Conservation (phyloP, 2,329 filamentous ascomycete genomes). For the Hymenoscyphus salicellus region DNA sequence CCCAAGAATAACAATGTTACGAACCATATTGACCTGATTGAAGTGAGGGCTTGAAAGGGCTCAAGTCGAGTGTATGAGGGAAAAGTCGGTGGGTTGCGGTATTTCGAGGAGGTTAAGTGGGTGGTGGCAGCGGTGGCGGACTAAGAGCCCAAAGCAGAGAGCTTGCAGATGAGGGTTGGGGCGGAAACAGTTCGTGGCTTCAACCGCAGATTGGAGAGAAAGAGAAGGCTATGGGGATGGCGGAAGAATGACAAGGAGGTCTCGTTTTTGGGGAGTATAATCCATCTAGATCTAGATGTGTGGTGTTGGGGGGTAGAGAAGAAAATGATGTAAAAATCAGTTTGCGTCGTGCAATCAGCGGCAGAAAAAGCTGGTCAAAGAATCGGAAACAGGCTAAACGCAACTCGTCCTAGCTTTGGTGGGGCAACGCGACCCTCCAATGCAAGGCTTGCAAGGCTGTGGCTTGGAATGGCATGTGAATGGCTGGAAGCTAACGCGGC, state of each 20-base stretch:
- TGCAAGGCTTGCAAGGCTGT: slow-evolving; percentile 2
- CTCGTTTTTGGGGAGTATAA: slow-evolving; percentile 15
- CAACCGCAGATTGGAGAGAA: slow-evolving; percentile 3
- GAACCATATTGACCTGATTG: slow-evolving; percentile 64
- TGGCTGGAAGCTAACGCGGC: background rate
- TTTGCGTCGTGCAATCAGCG: background rate
- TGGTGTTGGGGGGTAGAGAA: slow-evolving; percentile 1
- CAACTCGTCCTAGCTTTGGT: slow-evolving; percentile 4
- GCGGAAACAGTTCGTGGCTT: background rate
- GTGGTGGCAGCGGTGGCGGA: background rate
- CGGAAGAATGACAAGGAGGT: slow-evolving; percentile 8
- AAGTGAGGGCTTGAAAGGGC: slow-evolving; percentile 2
- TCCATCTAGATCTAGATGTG: slow-evolving; percentile 22
- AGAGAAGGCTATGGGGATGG: slow-evolving; percentile 18
- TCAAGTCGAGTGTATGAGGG: slow-evolving; percentile 11
- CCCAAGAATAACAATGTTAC: slow-evolving; percentile 90
- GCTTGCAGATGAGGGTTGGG: background rate
- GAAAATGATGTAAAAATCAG: slow-evolving; percentile 6
- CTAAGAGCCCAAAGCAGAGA: background rate
- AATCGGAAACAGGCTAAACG: background rate
- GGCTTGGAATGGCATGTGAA: background rate
- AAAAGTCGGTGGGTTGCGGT: slow-evolving; percentile 24
- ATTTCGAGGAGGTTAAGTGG: slow-evolving; percentile 21
- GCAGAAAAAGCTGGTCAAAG: slow-evolving; percentile 2
- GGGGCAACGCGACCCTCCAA: background rate